Conservation (phyloP, 1,284 basidiomycete species). For the Irpex sp. region DNA sequence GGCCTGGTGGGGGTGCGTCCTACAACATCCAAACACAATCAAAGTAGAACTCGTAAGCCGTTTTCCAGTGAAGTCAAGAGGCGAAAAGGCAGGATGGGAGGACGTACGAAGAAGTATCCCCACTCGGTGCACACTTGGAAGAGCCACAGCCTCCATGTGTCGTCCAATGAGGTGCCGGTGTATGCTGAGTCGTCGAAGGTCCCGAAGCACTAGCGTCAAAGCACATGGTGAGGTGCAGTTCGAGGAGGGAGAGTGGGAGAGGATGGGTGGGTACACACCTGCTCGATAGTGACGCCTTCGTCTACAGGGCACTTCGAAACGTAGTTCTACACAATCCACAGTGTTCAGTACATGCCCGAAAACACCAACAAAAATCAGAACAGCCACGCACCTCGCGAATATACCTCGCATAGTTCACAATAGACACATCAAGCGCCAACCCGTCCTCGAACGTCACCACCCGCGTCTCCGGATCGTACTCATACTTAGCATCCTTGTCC, state of each 20-base stretch:
- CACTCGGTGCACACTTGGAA: constrained; percentile 95
- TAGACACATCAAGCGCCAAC: constrained; percentile 48
- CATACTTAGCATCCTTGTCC: constrained; percentile 10
- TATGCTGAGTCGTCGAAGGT: constrained; percentile 71
- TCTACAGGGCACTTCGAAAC: constrained; percentile 57
- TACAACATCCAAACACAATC: no score
- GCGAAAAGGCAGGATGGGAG: no score
- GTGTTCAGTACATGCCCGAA: no score
- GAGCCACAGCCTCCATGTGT: constrained; percentile 83
- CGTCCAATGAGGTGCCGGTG: constrained; percentile 55
- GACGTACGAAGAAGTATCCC: constrained; percentile 84
- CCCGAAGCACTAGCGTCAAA: constrained; percentile 72
- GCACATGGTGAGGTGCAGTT: neutral
- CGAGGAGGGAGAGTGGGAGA: neutral
- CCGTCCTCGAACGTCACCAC: constrained; percentile 39
- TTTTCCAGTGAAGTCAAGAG: no score
- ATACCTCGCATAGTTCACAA: constrained; percentile 77
- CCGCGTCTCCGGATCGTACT: constrained; percentile 18
- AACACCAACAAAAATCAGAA: no score
- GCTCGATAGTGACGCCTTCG: constrained; percentile 43
- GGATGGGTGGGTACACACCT: constrained; percentile 38
- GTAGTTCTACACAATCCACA: constrained; percentile 40
- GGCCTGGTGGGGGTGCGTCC: constrained; percentile 65
- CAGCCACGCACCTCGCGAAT: constrained; percentile 68
- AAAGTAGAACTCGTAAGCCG: no score